Evolutionary conservation across 129 eudicot species (phyloP).

Genomic region (Ambrosia artemisiifolia): DNA sequence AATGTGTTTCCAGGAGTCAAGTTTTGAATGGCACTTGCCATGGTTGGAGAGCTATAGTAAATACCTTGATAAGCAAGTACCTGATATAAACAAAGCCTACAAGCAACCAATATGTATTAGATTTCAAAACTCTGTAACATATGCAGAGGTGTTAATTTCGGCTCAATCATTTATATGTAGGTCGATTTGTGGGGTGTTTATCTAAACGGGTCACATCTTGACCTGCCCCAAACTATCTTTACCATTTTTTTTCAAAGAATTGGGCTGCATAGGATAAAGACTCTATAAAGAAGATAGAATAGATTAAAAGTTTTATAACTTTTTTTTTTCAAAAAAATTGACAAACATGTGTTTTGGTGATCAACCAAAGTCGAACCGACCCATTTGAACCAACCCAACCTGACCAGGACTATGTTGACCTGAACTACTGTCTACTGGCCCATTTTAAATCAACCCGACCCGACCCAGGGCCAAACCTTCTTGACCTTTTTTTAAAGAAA

Average conservation of each 20-base stretch:
- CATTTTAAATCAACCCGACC: not conserved
- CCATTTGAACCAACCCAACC: not conserved
- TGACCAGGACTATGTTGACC: not conserved
- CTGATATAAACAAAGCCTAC: slow-evolving; percentile 37
- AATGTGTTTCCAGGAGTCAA: slow-evolving; percentile 38
- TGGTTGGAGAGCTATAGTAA: slow-evolving; percentile 38
- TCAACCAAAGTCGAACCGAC: too few species aligned
- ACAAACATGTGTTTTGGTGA: not conserved
- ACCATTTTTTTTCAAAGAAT: too few species aligned
- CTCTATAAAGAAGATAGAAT: not conserved
- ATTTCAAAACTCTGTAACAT: too few species aligned
- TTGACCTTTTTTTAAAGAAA: not conserved
- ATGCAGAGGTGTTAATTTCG: too few species aligned
- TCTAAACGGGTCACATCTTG: not conserved
- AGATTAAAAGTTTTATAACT: not conserved
- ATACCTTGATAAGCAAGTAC: slow-evolving; percentile 33
- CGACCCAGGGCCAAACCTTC: not conserved
- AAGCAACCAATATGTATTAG: not conserved
- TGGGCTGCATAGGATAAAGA: too few species aligned
- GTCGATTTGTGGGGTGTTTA: not conserved
- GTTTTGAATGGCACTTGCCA: slow-evolving; percentile 40
- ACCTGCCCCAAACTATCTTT: too few species aligned
- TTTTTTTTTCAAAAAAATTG: not conserved
- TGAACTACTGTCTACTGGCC: too few species aligned
- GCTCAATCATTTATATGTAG: not conserved